Evolutionary conservation across 1,139 yeast genomes (phyloP), one percentile per base, ranked within the genome.

Genomic region (Zygosaccharomyces pseudobailii): DNA sequence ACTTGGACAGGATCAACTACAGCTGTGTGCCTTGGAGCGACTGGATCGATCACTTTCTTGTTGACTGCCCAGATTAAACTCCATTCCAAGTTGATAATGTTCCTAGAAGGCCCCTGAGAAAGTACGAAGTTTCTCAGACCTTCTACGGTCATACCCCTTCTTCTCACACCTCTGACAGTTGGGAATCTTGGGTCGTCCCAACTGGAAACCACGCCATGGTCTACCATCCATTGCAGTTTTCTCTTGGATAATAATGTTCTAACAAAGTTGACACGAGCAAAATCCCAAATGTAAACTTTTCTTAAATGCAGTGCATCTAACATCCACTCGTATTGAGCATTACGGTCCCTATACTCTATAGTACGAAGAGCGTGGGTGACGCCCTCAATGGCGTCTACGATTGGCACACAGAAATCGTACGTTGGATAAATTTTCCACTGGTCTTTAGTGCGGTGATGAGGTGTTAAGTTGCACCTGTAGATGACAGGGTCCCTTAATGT

Each of bases 141-240:
- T 73, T 92, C 97, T 55, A 92, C 94, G 39, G 96, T 83, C 97
- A 92, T 92, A 75, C 98, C 98, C 75, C 98, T 86, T 78, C 97
- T 84, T 76, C 97, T 87, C 47, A 90, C 96, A 75, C 97, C 97
- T 72, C 96, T 83, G 36, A 90, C 96, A 42, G 98, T 92, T 58
- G 98, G 98, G 89, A 92, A 92, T 70, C 98, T 80, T 61, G 98
- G 97, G 71, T 92, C 98, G 66, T 90, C 96, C 98, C 98, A 92
- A 72, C 88, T 89, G 32, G 78, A 63, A 51, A 92, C 98, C 59
- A 83, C 76, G 35, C 79, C 73, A 68, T 87, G 84, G 74, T 92
- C 97, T 55, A 92, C 97, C 70, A 92, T 88, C 97, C 97, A 90
- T 74, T 92, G 97, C 65, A 92, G 77, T 76, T 92, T 92, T 76